Evolutionary conservation across 345 rosid species (phyloP), one percentile per base, ranked within the genome.

Genomic region (Brassica incana): DNA sequence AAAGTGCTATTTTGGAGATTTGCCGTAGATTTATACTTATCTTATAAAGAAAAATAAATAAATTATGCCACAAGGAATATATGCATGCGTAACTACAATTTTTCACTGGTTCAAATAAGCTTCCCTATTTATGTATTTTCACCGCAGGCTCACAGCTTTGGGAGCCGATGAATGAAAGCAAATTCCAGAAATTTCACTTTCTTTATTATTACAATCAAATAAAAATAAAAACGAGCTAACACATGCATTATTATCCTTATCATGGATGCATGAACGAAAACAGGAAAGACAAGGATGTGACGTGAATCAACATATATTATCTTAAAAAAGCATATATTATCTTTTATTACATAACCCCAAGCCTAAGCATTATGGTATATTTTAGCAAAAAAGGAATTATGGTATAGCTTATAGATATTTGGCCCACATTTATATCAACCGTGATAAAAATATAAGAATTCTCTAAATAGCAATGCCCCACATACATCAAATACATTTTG

Each of bases 211-310:
- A 62, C 30, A 25, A 45, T 45, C 4, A 8, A 29, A 25, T 40
- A 38, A 27, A 73, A 40, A 10, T 9, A 72, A 3, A 35, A 56
- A 33, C 0, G 66, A 71, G 33, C 15, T 48, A 52, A 14, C 23
- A 73, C 62, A 63, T 64, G 69, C 50, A 48, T 64, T 74, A 74
- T 48, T 32, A 45, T 50, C 9, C 14, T 4, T 62, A 62, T 40
- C 38, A 59, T 63, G 68, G 77, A 45, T 73, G 77, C 68, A 63
- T 73, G 62, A 73, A 73, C 69, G 69, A 48, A 72, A 74, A 45
- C 32, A 45, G 33, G 10, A 74, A 63, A 73, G 69, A 45, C 48
- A 63, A 64, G 69, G 77, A 74, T 74, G 77, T 74, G 77, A 74
- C 77, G 70, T 74, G 5, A n/a, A 73, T 43, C 43, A 62, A 29